A percentile compares a stretch with the other conserved stretches of the same genome.
These are phyloP conservation scores for Elymus sibiricus DNA, from an alignment of 176 grass and related monocot genomes.

Conservation along the genomic window DNA sequence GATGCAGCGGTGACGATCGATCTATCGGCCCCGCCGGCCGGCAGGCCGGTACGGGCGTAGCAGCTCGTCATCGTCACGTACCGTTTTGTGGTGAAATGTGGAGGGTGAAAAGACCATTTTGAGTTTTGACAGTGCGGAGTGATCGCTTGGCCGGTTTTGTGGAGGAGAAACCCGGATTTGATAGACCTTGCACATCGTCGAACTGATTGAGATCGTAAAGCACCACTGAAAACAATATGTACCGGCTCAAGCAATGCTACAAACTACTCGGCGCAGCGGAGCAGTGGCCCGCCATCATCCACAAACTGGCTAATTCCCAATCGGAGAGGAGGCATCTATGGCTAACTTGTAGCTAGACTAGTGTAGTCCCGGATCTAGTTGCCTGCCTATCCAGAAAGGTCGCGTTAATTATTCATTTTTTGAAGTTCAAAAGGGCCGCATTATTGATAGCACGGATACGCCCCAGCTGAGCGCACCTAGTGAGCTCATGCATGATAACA, in stretches of 20 bases:
- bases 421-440: neutral
- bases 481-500: neutral
- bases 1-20: neutral
- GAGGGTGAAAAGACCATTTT: neutral
- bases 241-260: too few relatives aligned
- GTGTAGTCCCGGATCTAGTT: neutral
- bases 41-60: neutral
- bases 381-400: neutral
- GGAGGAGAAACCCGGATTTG: neutral
- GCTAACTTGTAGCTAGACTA: neutral
- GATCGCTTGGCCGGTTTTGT: neutral
- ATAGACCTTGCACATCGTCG: too few relatives aligned
- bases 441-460: constrained; percentile 29
- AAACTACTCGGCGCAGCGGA: too few relatives aligned
- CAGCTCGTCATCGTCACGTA: neutral
- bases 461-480: neutral
- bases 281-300: too few relatives aligned
- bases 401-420: neutral
- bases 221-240: too few relatives aligned
- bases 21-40: neutral
- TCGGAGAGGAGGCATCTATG: neutral
- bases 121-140: neutral
- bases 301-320: neutral
- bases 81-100: neutral
- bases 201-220: too few relatives aligned